Evolutionary conservation across 139 green algal genomes (phyloP).

Genomic region (Tetraselmis chui): DNA sequence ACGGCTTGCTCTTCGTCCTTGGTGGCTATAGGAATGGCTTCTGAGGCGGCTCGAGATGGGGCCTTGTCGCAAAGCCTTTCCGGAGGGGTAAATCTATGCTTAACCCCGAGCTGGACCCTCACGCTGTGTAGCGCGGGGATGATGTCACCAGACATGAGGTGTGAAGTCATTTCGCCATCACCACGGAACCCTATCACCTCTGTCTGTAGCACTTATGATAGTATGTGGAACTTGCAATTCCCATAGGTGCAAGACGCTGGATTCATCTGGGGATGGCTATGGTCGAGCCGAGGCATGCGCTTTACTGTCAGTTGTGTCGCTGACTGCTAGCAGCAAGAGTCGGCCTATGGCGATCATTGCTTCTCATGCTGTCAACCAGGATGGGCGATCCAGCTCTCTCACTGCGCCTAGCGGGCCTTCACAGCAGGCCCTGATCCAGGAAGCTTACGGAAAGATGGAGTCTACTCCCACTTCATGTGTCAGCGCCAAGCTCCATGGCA

Average conservation of each 20-base stretch:
- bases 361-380: constrained; percentile 39
- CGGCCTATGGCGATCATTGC: background rate
- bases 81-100: constrained; percentile 55
- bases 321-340: background rate
- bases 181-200: no score
- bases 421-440: constrained; percentile 26
- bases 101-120: constrained; percentile 16
- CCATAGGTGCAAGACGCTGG: constrained; percentile 79
- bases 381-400: constrained; percentile 38
- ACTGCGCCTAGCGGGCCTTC: constrained; percentile 44
- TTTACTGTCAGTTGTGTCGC: background rate
- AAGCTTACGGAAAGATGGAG: background rate
- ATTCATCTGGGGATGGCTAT: constrained; percentile 73
- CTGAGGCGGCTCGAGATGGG: background rate
- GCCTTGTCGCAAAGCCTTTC: background rate
- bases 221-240: no score
- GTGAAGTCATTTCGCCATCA: no score
- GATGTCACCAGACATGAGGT: constrained; percentile 46
- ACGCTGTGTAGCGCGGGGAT: constrained; percentile 35
- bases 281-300: constrained; percentile 48
- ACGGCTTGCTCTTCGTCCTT: constrained; percentile 76
- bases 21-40: constrained; percentile 25
- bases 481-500: background rate
- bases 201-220: no score
- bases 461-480: background rate